These are phyloP conservation scores for Lactarius vividus DNA, from an alignment of 768 basidiomycete genomes.

Conservation along the genomic window DNA sequence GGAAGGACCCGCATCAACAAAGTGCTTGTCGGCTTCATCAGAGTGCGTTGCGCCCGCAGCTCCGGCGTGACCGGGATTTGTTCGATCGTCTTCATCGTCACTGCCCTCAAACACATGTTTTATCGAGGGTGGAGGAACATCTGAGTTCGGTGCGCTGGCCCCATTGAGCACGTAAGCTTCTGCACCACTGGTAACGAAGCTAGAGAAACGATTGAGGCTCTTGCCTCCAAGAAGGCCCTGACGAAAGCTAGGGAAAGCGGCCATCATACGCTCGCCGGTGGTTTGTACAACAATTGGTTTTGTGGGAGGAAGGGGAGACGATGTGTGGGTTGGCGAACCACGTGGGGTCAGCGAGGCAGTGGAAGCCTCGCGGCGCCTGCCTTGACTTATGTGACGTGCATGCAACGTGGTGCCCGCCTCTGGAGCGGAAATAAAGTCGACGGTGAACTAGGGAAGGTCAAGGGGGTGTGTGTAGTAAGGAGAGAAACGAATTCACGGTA, in stretches of 20 bases:
- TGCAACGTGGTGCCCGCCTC: conserved; percentile 38
- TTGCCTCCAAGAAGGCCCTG: conserved; percentile 74
- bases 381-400: conserved; percentile 27
- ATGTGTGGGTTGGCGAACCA: conserved; percentile 34
- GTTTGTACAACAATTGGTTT: conserved; percentile 57
- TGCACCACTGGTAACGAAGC: conserved; percentile 82
- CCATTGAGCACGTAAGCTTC: conserved; percentile 83
- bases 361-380: conserved; percentile 41
- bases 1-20: conserved; percentile 62
- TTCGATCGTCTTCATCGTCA: conserved; percentile 40
- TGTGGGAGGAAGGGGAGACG: conserved; percentile 31
- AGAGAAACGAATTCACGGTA: conserved; percentile 47
- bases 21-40: conserved; percentile 63
- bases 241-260: conserved; percentile 62
- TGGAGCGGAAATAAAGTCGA: conserved; percentile 56
- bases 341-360: conserved; percentile 50
- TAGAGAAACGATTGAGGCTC: conserved; percentile 80
- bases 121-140: conserved; percentile 25
- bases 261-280: conserved; percentile 60
- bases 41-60: conserved; percentile 20
- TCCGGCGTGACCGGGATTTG: conserved; percentile 35
- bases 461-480: conserved; percentile 2
- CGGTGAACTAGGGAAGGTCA: conserved; percentile 51
- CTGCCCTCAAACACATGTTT: conserved; percentile 31
- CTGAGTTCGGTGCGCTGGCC: conserved; percentile 34